Conservation (phyloP, 164 flowering plant species). For the Magnolia officinalis region DNA sequence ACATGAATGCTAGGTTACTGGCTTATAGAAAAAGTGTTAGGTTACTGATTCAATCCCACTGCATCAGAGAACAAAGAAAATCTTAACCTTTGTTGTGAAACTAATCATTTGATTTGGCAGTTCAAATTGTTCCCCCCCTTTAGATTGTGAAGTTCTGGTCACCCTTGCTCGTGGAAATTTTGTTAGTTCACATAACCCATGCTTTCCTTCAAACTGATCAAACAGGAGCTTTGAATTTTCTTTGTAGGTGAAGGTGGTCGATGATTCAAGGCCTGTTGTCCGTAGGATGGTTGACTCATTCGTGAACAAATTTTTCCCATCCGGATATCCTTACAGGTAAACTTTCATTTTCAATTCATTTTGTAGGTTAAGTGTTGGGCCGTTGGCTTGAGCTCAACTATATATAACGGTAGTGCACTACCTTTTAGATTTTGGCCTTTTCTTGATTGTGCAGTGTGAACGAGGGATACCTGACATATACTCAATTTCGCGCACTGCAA, state of each 20-base stretch:
- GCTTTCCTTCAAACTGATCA: too few relatives aligned
- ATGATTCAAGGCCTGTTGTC: slow-evolving; percentile 62
- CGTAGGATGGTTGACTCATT: slow-evolving; percentile 67
- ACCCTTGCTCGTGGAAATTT: too few relatives aligned
- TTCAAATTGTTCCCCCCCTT: too few relatives aligned
- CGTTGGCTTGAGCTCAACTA: not conserved
- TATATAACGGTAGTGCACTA: not conserved
- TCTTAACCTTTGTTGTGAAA: too few relatives aligned
- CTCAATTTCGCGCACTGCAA: slow-evolving; percentile 88
- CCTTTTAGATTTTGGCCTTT: not conserved
- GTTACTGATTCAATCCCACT: too few relatives aligned
- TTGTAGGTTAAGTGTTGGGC: not conserved
- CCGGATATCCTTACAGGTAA: slow-evolving; percentile 95
- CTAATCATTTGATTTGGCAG: too few relatives aligned
- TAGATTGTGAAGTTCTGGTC: too few relatives aligned
- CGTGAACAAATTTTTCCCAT: slow-evolving; percentile 77
- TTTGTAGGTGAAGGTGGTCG: slow-evolving; percentile 58
- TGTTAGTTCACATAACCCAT: too few relatives aligned
- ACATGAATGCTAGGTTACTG: too few relatives aligned
- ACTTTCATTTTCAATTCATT: not conserved
- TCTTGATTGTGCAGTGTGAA: slow-evolving; percentile 62
- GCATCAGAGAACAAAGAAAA: too few relatives aligned
- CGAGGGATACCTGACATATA: slow-evolving; percentile 88
- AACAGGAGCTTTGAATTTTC: not conserved
- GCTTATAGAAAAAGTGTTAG: too few relatives aligned